These are phyloP conservation scores for Botrytis aclada DNA, from an alignment of 2,329 filamentous ascomycete species.

Conservation along the genomic window DNA sequence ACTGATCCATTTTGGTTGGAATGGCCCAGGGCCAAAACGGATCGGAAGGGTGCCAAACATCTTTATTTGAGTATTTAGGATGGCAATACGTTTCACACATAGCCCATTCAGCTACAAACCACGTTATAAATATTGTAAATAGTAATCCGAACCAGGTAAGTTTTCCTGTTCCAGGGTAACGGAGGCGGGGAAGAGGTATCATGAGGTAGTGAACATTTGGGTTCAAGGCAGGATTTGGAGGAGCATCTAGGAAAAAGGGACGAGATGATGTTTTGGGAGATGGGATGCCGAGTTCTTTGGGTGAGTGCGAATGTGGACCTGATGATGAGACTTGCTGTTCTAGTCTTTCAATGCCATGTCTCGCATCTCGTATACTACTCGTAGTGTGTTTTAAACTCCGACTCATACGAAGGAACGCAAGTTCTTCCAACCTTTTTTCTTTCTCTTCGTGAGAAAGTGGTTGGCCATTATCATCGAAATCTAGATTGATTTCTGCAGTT, in stretches of 20 bases:
- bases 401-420: conserved; percentile 50
- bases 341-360: conserved; percentile 56
- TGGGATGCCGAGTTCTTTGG: conserved; percentile 1
- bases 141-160: conserved; percentile 34
- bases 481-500: conserved; percentile 20
- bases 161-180: conserved; percentile 24
- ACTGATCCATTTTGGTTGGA: conserved; percentile 61
- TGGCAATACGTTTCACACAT: conserved; percentile 55
- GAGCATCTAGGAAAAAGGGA: conserved; percentile 2
- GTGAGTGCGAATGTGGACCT: conserved; percentile 30
- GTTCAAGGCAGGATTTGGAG: background rate
- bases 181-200: conserved; percentile 29
- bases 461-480: conserved; percentile 28
- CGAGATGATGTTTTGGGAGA: background rate
- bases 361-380: conserved; percentile 52
- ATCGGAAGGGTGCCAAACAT: conserved; percentile 53
- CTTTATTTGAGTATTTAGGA: conserved; percentile 46
- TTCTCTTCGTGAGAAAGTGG: conserved; percentile 34
- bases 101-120: conserved; percentile 53
- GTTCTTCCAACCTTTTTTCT: conserved; percentile 40
- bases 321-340: conserved; percentile 47
- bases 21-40: conserved; percentile 59
- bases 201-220: conserved; percentile 24
- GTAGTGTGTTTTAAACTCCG: conserved; percentile 52
- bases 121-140: conserved; percentile 45